Evolutionary conservation across 2,329 filamentous ascomycete species (phyloP).

Genomic region (Botryosphaeria agaves): DNA sequence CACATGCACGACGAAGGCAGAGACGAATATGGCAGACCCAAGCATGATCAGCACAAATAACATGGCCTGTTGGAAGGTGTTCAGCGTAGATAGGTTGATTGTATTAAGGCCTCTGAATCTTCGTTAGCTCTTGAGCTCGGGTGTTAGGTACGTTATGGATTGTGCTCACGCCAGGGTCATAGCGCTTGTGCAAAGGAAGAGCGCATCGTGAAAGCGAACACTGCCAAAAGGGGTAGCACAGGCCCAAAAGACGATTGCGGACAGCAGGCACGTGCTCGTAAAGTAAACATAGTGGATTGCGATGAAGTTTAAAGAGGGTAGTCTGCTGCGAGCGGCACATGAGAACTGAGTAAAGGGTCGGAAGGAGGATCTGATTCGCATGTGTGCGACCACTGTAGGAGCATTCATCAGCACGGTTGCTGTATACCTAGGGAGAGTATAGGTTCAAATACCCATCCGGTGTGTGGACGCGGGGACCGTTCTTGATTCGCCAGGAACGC

Average conservation of each 20-base stretch:
- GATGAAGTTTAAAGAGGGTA: slow-evolving; percentile 40
- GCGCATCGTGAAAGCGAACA: slow-evolving; percentile 43
- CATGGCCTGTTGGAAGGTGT: slow-evolving; percentile 49
- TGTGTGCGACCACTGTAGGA: slow-evolving; percentile 4
- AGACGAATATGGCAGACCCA: slow-evolving; percentile 51
- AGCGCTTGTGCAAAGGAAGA: slow-evolving; percentile 49
- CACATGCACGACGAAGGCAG: slow-evolving; percentile 43
- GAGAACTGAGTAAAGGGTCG: slow-evolving; percentile 7
- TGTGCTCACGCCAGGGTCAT: slow-evolving; percentile 39
- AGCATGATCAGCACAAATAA: slow-evolving; percentile 48
- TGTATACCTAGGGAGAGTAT: too few species aligned
- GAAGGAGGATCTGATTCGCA: slow-evolving; percentile 4
- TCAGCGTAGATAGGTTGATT: slow-evolving; percentile 44
- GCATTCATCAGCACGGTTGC: too few species aligned
- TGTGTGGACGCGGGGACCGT: background rate
- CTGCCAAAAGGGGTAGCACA: slow-evolving; percentile 32
- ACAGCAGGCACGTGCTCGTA: slow-evolving; percentile 34
- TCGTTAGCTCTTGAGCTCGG: background rate
- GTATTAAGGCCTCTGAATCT: slow-evolving; percentile 42
- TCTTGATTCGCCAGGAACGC: background rate
- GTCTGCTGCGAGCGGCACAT: slow-evolving; percentile 6
- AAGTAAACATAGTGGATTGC: slow-evolving; percentile 54
- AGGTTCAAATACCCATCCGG: too few species aligned
- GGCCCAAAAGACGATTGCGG: slow-evolving; percentile 44
- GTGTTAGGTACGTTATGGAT: background rate